A percentile compares a stretch with the other conserved stretches of the same genome.
phyloP scores from a whole-genome alignment of 257 asterid genomes.

The Salvia hispanica region DNA sequence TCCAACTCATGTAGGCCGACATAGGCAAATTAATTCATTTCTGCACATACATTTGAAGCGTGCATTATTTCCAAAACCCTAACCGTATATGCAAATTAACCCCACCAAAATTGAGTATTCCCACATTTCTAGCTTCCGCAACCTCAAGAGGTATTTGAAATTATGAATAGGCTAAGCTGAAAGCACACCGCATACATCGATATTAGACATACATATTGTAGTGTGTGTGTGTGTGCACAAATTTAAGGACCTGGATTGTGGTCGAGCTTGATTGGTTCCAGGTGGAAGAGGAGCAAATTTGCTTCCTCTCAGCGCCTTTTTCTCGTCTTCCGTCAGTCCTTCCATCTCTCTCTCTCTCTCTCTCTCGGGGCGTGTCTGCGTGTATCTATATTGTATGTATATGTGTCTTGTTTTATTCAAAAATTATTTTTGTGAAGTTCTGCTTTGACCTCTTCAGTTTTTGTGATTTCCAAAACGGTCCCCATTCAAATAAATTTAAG shows the following conservation, averaged over 20 bases:
- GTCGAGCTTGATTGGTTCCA: slow-evolving; percentile 44
- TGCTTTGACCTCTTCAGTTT: slow-evolving; percentile 15
- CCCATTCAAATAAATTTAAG: background rate
- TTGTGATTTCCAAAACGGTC: background rate
- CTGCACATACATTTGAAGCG: background rate
- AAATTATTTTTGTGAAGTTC: background rate
- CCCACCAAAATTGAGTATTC: background rate
- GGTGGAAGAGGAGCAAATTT: slow-evolving; percentile 95
- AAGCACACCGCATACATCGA: background rate
- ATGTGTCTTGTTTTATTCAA: slow-evolving; percentile 1
- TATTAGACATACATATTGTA: background rate
- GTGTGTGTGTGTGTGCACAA: background rate
- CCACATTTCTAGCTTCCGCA: slow-evolving; percentile 3
- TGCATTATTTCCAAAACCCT: slow-evolving; percentile 27
- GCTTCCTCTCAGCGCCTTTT: slow-evolving; percentile 89
- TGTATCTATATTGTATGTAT: background rate
- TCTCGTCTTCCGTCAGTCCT: slow-evolving; percentile 78
- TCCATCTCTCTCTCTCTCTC: slow-evolving; percentile 52
- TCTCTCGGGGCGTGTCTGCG: background rate
- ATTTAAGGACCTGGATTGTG: slow-evolving; percentile 56
- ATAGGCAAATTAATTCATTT: slow-evolving; percentile 8
- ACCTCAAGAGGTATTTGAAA: slow-evolving; percentile 2
- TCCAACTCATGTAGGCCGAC: slow-evolving; percentile 10
- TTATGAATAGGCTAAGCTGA: slow-evolving; percentile 7
- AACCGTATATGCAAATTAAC: slow-evolving; percentile 21